Evolutionary conservation across 345 rosid genomes (phyloP), one percentile per base, ranked within the genome.

Genomic region (Gossypium rotundifolium): DNA sequence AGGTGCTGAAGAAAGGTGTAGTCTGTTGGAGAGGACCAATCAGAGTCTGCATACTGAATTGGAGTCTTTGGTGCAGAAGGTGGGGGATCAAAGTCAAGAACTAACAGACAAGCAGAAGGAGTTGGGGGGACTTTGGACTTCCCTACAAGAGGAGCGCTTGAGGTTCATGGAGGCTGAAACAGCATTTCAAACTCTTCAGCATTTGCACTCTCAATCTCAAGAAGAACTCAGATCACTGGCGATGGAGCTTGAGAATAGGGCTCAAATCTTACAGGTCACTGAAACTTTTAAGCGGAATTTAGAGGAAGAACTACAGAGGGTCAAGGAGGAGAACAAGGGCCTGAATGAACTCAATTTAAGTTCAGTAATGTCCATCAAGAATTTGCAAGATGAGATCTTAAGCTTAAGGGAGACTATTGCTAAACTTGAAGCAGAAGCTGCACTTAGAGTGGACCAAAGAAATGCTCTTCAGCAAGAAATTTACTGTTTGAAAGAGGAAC

Each of bases 381-480:
- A 77, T 70, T 81, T 95, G 83, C 90, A 87, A 79, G 96, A 78
- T 14, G 96, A 91, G 81, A 88, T 90, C 65, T 84, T 83, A 68
- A 80, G 84, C 78, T 76, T 89, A 79, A 83, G 88, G 80, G 93
- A 85, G 85, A 88, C 82, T 33, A 89, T 91, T 84, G 76, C 74
- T 74, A 90, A 86, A 80, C 98, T 95, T 82, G 99, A 93, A 83
- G 86, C 87, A 29, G 98, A 93, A 81, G 92, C 93, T 74, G 94
- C 87, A 77, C 86, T 91, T 78, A 87, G 97, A 76, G 87, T 88
- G 80, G 93, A 91, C 78, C 88, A 91, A 76, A 88, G 98, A 79
- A 95, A 91, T 84, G 96, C 97, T 79, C 92, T 93, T 81, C 99
- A 93, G 88, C 98, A 95, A 81, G 99, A 93, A 80, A 90, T 91